phyloP scores from a whole-genome alignment of 164 flowering plant species.

The Chimonanthus praecox region DNA sequence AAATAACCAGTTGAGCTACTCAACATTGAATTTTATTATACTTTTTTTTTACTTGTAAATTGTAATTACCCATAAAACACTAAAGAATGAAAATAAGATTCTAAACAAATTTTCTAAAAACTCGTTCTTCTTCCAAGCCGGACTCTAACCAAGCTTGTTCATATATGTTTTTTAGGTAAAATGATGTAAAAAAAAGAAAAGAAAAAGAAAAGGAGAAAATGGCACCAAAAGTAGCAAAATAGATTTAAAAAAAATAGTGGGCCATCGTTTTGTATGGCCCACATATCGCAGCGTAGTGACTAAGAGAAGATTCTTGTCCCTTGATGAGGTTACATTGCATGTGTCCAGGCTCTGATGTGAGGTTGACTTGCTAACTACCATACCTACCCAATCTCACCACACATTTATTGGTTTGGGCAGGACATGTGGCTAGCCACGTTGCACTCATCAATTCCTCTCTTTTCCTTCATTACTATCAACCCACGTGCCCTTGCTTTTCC shows the following conservation, averaged over 20 bases:
- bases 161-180: background rate
- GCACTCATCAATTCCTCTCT: background rate
- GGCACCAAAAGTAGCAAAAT: background rate
- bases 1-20: too few species aligned
- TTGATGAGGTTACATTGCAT: conserved; percentile 1
- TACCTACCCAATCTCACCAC: conserved; percentile 1
- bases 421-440: background rate
- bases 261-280: background rate
- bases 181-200: background rate
- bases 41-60: too few species aligned
- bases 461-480: background rate
- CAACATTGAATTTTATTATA: too few species aligned
- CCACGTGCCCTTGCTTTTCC: background rate
- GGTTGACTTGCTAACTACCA: conserved; percentile 11
- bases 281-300: background rate
- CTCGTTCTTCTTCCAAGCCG: too few species aligned
- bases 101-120: too few species aligned
- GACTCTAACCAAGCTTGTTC: too few species aligned
- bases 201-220: background rate
- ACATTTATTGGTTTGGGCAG: background rate
- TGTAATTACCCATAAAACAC: too few species aligned
- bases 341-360: background rate
- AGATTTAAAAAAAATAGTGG: background rate
- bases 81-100: too few species aligned
- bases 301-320: background rate